Base-by-base conservation (phyloP, 1,139 yeast species). In the Diutina scorzettiae region DNA sequence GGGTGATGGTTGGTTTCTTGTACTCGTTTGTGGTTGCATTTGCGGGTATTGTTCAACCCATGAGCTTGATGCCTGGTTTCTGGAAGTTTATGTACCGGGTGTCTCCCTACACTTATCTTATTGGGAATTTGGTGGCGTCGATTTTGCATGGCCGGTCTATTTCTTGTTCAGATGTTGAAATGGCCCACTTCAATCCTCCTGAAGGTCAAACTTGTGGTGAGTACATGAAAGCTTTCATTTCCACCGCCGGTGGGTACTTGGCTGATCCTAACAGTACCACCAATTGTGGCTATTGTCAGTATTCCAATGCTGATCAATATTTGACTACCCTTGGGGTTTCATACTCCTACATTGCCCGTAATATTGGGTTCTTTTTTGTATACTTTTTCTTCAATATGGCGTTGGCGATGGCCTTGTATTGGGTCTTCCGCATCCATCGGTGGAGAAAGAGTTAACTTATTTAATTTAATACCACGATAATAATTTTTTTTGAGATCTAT, bases 51-150 rank as follows among this genome's bases (percentile, higher is more conserved):
- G 71, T 76, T 43, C 83, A 77, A 53, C 81, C 81, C 14, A 62
- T 59, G 18, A 44, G 52, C 3, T 61, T 72, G 44, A 34, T 34
- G 39, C 83, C 82, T n/a, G 77, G 78, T 2, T 81, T 82, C 62
- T 81, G 81, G 80, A 58, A 56, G 1, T 60, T 60, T 44, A 79
- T 82, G 84, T 75, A 78, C 62, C 73, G 78, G 53, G 71, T 72
- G 2, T 76, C 83, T 5, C 91, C 91, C 20, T 73, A 75, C 58
- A 78, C 86, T 1, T 82, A 81, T 52, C 65, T 77, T 49, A 70
- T 81, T 43, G 78, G 76, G 43, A 79, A 78, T 34, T 60, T 80
- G 53, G 65, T 79, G 40, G 59, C 74, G 19, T 47, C 62, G 3
- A 60, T 79, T 45, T 58, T 80, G 27, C 82, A 80, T 46, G 66